Conservation (phyloP, 495 filamentous ascomycete genomes). For the Lophiotrema nucula region DNA sequence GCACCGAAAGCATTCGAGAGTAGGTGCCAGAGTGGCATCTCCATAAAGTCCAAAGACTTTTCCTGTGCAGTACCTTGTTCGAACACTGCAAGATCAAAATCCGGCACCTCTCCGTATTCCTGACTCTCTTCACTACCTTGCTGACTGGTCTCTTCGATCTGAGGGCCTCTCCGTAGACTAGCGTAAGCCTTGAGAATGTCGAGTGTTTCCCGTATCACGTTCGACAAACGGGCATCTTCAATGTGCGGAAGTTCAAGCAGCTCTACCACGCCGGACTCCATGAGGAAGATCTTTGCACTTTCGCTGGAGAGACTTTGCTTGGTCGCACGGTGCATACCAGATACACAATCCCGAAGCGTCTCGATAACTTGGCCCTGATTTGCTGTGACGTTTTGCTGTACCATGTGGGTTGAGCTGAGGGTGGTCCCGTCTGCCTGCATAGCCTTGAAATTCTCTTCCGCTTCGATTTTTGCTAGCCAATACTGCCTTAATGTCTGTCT, state of each 20-base stretch:
- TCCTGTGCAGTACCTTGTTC: background rate
- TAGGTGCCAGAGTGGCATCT: conserved; percentile 54
- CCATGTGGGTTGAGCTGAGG: conserved; percentile 48
- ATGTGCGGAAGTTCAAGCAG: conserved; percentile 47
- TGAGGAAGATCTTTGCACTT: conserved; percentile 42
- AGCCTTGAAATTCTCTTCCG: conserved; percentile 53
- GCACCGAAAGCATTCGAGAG: conserved; percentile 70
- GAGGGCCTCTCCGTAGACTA: conserved; percentile 1
- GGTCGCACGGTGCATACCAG: conserved; percentile 53
- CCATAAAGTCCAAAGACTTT: conserved; percentile 43
- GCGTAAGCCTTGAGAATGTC: conserved; percentile 43
- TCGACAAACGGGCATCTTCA: conserved; percentile 39
- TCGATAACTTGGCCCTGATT: conserved; percentile 65
- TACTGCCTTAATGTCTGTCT: conserved; percentile 59
- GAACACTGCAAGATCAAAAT: conserved; percentile 49
- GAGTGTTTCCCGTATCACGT: conserved; percentile 46
- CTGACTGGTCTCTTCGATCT: conserved; percentile 14
- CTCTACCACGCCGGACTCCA: conserved; percentile 37
- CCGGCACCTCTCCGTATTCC: conserved; percentile 69
- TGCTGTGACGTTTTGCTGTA: conserved; percentile 56
- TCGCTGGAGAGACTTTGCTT: conserved; percentile 41
- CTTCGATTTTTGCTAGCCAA: conserved; percentile 57
- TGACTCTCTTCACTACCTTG: conserved; percentile 63
- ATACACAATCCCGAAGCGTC: conserved; percentile 55
- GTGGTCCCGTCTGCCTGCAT: conserved; percentile 40